Evolutionary conservation across 2,329 filamentous ascomycete species (phyloP), one percentile per base, ranked within the genome.

Genomic region (Ilyonectria sp.): DNA sequence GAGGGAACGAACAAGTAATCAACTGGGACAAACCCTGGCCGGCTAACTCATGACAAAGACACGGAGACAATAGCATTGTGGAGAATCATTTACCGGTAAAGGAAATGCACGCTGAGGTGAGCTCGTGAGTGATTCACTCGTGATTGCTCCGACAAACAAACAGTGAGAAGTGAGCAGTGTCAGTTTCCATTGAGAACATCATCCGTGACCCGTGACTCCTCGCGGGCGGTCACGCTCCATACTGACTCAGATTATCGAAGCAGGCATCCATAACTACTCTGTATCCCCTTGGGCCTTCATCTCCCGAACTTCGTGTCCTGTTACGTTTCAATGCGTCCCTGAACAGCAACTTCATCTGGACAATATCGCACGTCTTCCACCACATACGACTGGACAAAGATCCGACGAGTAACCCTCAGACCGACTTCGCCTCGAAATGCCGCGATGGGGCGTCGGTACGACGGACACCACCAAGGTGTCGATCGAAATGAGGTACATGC

Each of bases 401-500:
- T 19, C 26, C 49, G 26, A 52, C 49, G 19, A 6, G 52, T 10
- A 55, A 19, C 37, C 6, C n/a, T 2, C 13, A 13, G 19, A 43
- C 37, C 19, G 19, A 19, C n/a, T 15, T 2, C 13, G 6, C 15
- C 2, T 40, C 62, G 59, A 1, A n/a, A 72, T 72, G 70, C 2
- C 15, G 19, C 21, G 54, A 23, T 72, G 67, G 64, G 56, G 59
- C 1, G 6, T 52, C 1, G 44, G 47, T 6, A 44, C 46, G 43
- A 67, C 57, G 10, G 49, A 65, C 43, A 73, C 71, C 4, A 15
- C 71, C n/a, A 73, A 73, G 44, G 15, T 72, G 17, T 72, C 70
- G 1, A 26, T 44, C n/a, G 50, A 67, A 26, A 19, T 62, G 11
- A 68, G 71, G 4, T 62, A 56, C 35, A 58, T 73, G 19, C 33